These are phyloP conservation scores for Lecanicillium sp. DNA, from an alignment of 2,329 filamentous ascomycete genomes.

Conservation along the genomic window DNA sequence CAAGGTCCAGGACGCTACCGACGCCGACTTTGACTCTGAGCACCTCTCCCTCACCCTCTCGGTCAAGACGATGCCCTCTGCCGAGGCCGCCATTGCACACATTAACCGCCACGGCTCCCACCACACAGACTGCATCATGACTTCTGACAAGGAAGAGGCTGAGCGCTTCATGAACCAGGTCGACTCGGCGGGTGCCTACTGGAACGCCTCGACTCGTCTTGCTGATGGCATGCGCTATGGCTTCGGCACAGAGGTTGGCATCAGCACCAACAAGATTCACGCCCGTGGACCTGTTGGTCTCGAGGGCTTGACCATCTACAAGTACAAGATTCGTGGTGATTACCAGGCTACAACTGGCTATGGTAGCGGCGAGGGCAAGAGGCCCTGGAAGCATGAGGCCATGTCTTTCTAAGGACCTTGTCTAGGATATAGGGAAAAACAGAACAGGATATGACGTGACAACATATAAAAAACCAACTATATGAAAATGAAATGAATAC, in stretches of 20 bases:
- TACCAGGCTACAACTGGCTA: slow-evolving; percentile 80
- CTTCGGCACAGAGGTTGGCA: slow-evolving; percentile 96
- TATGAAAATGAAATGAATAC: too few relatives aligned
- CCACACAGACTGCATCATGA: slow-evolving; percentile 90
- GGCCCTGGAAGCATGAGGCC: slow-evolving; percentile 50
- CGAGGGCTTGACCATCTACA: slow-evolving; percentile 94
- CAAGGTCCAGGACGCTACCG: slow-evolving; percentile 46
- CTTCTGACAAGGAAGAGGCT: slow-evolving; percentile 56
- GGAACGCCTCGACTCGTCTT: slow-evolving; percentile 92
- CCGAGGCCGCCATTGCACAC: slow-evolving; percentile 70
- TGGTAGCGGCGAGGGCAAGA: slow-evolving; percentile 52
- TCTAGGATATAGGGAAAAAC: slow-evolving; percentile 1
- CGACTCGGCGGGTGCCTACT: slow-evolving; percentile 89
- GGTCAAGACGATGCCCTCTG: slow-evolving; percentile 64
- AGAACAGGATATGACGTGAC: too few relatives aligned
- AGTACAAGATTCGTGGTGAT: slow-evolving; percentile 79
- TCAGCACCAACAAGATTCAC: slow-evolving; percentile 98
- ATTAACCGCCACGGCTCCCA: slow-evolving; percentile 90
- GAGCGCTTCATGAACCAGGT: slow-evolving; percentile 77
- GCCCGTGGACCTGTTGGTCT: slow-evolving; percentile 86
- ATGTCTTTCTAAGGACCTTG: slow-evolving; percentile 32
- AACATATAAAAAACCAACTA: too few relatives aligned
- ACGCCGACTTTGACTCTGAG: slow-evolving; percentile 77
- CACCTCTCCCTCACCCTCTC: slow-evolving; percentile 80
- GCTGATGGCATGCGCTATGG: slow-evolving; percentile 96